phyloP scores from a whole-genome alignment of 208 protist genomes.

The Leishmania guyanensis region DNA sequence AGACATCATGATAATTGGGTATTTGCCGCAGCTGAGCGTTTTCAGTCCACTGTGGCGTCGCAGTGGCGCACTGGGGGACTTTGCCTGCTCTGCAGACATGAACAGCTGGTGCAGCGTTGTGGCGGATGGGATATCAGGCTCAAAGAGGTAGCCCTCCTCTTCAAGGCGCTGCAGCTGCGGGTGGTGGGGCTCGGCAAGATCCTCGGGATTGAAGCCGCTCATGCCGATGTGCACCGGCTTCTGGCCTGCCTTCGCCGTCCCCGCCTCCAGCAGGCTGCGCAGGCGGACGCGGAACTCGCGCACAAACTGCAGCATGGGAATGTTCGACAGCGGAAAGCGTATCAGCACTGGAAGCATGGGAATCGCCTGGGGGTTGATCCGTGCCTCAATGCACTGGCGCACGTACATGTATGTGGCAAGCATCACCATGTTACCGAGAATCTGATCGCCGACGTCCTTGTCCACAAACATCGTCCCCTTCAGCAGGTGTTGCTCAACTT shows the following conservation, averaged over 20 bases:
- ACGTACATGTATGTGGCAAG: slow-evolving; percentile 79
- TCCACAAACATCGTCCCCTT: slow-evolving; percentile 86
- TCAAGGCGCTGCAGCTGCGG: slow-evolving; percentile 29
- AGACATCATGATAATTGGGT: slow-evolving; percentile 73
- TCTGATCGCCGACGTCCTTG: slow-evolving; percentile 85
- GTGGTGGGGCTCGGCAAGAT: slow-evolving; percentile 35
- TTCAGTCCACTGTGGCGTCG: slow-evolving; percentile 32
- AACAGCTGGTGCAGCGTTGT: slow-evolving; percentile 39
- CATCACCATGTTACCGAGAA: slow-evolving; percentile 79
- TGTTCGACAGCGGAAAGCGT: slow-evolving; percentile 69
- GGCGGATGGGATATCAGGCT: slow-evolving; percentile 65
- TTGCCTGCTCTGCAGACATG: slow-evolving; percentile 23
- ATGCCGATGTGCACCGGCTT: slow-evolving; percentile 35
- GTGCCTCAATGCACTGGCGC: slow-evolving; percentile 70
- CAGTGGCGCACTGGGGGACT: slow-evolving; percentile 13
- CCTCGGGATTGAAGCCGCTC: slow-evolving; percentile 44
- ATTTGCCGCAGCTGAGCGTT: slow-evolving; percentile 45
- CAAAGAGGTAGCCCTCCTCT: slow-evolving; percentile 64
- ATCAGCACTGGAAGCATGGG: slow-evolving; percentile 68
- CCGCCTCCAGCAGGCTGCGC: slow-evolving; percentile 58
- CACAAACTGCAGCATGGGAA: slow-evolving; percentile 80
- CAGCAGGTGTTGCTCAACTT: slow-evolving; percentile 63
- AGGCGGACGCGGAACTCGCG: slow-evolving; percentile 78
- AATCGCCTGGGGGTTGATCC: slow-evolving; percentile 47
- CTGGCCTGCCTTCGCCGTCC: slow-evolving; percentile 45